Percentiles rank a stretch among this genome's conserved stretches.
phyloP scores from a whole-genome alignment of 164 flowering plant genomes.

The Dillenia turbinata region DNA sequence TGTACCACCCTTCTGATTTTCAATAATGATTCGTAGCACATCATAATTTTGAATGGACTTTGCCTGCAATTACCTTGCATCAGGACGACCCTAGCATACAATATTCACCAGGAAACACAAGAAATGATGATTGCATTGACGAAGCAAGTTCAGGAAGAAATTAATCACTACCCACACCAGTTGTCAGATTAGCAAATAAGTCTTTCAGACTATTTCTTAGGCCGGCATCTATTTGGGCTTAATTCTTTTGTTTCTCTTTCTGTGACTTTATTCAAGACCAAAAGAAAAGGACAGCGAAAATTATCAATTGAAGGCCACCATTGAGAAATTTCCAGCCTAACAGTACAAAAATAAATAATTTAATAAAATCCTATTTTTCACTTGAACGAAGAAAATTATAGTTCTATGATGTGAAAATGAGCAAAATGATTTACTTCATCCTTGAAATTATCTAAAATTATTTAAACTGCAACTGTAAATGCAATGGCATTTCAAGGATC shows the following conservation, averaged over 20 bases:
- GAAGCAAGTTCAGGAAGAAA: not conserved
- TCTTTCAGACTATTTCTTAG: not conserved
- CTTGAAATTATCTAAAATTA: no score
- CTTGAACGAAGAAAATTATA: no score
- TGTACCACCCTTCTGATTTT: constrained; percentile 4
- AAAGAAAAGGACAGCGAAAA: no score
- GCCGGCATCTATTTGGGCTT: not conserved
- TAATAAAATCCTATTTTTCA: not conserved
- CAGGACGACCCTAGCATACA: constrained; percentile 14
- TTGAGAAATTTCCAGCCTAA: no score
- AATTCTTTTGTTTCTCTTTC: no score
- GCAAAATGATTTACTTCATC: no score
- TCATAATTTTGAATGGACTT: constrained; percentile 13
- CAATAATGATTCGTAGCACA: constrained; percentile 13
- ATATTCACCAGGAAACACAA: not conserved
- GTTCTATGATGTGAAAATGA: no score
- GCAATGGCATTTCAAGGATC: no score
- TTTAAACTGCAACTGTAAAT: no score
- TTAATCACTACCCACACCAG: no score
- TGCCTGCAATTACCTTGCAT: constrained; percentile 9
- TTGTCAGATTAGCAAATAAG: not conserved
- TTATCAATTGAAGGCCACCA: no score
- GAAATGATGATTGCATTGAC: not conserved
- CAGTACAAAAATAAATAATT: not conserved
- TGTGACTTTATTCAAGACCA: no score